Evolutionary conservation across 164 flowering plant species (phyloP).

Genomic region (Macadamia integrifolia): DNA sequence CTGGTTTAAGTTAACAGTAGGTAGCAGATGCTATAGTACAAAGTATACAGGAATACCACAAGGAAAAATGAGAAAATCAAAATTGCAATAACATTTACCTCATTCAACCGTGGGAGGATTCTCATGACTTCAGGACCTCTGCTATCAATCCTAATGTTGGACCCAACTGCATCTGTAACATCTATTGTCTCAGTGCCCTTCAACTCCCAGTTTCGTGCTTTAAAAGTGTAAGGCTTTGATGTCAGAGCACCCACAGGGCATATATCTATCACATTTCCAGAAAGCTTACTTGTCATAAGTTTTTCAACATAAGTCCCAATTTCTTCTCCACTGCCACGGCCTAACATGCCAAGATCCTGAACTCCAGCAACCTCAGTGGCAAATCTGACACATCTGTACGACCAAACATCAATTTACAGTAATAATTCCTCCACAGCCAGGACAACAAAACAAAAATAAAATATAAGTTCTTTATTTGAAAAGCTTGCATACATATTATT

Average conservation of each 20-base stretch:
- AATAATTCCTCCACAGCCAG: neutral
- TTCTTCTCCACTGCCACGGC: slow-evolving; percentile 99
- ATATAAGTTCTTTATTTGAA: too few relatives aligned
- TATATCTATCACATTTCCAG: slow-evolving; percentile 98
- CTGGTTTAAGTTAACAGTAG: neutral
- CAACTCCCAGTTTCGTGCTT: slow-evolving; percentile 98
- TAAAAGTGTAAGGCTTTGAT: slow-evolving; percentile 96
- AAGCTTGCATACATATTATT: too few relatives aligned
- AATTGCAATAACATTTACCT: slow-evolving; percentile 41
- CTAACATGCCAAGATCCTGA: slow-evolving; percentile 98
- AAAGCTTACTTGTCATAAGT: slow-evolving; percentile 97
- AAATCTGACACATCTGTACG: slow-evolving; percentile 92
- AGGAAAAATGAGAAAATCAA: too few relatives aligned
- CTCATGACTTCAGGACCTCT: slow-evolving; percentile 99
- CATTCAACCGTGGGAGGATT: slow-evolving; percentile 83
- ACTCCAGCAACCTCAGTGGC: slow-evolving; percentile 97
- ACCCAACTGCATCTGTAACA: slow-evolving; percentile 97
- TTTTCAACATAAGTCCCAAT: slow-evolving; percentile 98
- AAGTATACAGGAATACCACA: neutral
- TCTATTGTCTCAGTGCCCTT: slow-evolving; percentile 96
- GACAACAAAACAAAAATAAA: too few relatives aligned
- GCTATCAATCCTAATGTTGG: slow-evolving; percentile 95
- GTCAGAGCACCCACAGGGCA: slow-evolving; percentile 99
- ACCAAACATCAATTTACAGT: slow-evolving; percentile 8
- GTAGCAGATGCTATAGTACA: neutral